Evolutionary conservation across 306 rosid genomes (phyloP).

Genomic region (Prinsepia uniflora): DNA sequence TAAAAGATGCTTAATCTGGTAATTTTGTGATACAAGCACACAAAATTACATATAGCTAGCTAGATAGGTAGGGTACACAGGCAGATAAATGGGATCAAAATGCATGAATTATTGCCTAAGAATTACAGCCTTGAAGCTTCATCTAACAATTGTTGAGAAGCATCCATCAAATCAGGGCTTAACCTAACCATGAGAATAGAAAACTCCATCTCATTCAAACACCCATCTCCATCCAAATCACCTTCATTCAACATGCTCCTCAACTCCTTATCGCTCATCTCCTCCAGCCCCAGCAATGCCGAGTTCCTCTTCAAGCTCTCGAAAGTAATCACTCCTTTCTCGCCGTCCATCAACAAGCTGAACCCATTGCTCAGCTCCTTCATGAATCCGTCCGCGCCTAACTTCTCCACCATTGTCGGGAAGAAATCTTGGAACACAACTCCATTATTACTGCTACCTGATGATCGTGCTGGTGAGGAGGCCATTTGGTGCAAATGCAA

Average conservation of each 20-base stretch:
- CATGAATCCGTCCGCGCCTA: conserved; percentile 73
- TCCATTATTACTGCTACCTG: too few species aligned
- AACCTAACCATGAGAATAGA: conserved; percentile 78
- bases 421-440: conserved; percentile 30
- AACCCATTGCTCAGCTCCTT: conserved; percentile 72
- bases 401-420: conserved; percentile 65
- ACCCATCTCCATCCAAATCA: conserved; percentile 75
- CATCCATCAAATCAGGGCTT: conserved; percentile 74
- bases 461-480: too few species aligned
- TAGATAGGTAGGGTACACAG: too few species aligned
- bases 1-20: too few species aligned
- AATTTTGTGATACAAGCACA: too few species aligned
- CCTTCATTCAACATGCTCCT: conserved; percentile 75
- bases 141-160: conserved; percentile 47
- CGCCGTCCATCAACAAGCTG: conserved; percentile 55
- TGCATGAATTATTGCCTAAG: too few species aligned
- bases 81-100: too few species aligned
- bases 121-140: conserved; percentile 24
- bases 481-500: too few species aligned
- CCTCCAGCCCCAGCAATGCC: conserved; percentile 64
- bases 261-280: conserved; percentile 65
- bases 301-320: conserved; percentile 81
- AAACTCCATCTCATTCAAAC: conserved; percentile 73
- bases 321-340: conserved; percentile 58
- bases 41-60: too few species aligned